A percentile compares a stretch with the other conserved stretches of the same genome.
phyloP scores from a whole-genome alignment of 1,139 yeast genomes.

The Pichia kudriavzevii region DNA sequence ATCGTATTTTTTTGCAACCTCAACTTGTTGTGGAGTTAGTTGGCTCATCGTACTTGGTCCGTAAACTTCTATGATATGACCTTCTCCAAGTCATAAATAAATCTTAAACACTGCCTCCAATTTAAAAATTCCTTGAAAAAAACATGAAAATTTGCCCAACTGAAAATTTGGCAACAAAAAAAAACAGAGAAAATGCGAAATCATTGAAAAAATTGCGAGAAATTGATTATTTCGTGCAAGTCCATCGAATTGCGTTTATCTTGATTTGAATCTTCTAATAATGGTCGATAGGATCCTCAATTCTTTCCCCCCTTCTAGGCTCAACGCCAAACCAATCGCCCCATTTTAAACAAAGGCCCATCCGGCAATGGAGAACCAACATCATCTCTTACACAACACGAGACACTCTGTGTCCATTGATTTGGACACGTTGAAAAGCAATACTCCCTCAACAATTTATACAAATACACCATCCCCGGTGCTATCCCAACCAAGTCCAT shows the following conservation, averaged over 20 bases:
- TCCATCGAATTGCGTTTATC: too few species aligned
- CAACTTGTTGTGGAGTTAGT: slow-evolving; percentile 25
- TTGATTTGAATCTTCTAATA: too few species aligned
- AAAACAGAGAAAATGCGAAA: not conserved
- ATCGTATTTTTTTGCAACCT: slow-evolving; percentile 38
- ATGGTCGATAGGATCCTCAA: too few species aligned
- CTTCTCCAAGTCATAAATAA: too few species aligned
- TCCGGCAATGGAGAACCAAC: slow-evolving; percentile 16
- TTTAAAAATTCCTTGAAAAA: too few species aligned
- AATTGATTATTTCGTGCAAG: too few species aligned
- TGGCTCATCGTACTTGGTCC: not conserved
- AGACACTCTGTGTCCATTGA: slow-evolving; percentile 18
- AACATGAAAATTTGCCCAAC: too few species aligned
- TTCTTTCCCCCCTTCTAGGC: too few species aligned
- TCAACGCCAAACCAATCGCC: too few species aligned
- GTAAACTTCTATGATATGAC: not conserved
- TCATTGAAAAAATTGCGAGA: too few species aligned
- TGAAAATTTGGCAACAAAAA: slow-evolving; percentile 3
- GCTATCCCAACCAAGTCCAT: not conserved
- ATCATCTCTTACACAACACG: slow-evolving; percentile 21
- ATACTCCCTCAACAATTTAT: slow-evolving; percentile 7
- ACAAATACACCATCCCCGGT: slow-evolving; percentile 7
- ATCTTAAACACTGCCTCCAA: too few species aligned
- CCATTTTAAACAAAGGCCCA: too few species aligned
- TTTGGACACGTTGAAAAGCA: slow-evolving; percentile 12